Conservation (phyloP, 148 eudicot species). For the Simmondsia chinensis region DNA sequence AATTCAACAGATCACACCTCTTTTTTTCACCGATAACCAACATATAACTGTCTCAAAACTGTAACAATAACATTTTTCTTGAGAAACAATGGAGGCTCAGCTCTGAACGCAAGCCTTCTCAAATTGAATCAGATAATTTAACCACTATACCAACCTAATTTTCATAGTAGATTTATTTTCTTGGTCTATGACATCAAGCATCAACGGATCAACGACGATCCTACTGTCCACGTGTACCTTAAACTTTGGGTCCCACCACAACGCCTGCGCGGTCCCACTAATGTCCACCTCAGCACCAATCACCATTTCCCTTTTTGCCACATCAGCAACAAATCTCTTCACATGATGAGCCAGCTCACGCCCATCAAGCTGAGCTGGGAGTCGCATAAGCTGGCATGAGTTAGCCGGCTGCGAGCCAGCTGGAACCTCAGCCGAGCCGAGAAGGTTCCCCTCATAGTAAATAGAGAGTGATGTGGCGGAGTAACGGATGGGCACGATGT, state of each 20-base stretch:
- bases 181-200: slow-evolving; percentile 73
- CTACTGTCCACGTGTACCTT: slow-evolving; percentile 77
- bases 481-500: slow-evolving; percentile 51
- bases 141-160: not conserved
- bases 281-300: slow-evolving; percentile 66
- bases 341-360: slow-evolving; percentile 56
- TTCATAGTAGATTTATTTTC: slow-evolving; percentile 41
- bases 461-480: slow-evolving; percentile 57
- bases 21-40: too few relatives aligned
- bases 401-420: slow-evolving; percentile 57
- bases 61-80: too few relatives aligned
- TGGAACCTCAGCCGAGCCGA: slow-evolving; percentile 51
- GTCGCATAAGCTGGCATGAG: slow-evolving; percentile 49
- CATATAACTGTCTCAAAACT: too few relatives aligned
- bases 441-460: slow-evolving; percentile 45
- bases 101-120: not conserved
- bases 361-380: slow-evolving; percentile 64
- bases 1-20: too few relatives aligned
- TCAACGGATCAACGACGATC: slow-evolving; percentile 60
- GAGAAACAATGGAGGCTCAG: too few relatives aligned
- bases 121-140: not conserved
- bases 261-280: slow-evolving; percentile 44
- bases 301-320: slow-evolving; percentile 46
- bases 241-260: slow-evolving; percentile 68
- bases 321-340: slow-evolving; percentile 37